Evolutionary conservation across 78 protist genomes (phyloP).

Genomic region (Thecamonas trahens): DNA sequence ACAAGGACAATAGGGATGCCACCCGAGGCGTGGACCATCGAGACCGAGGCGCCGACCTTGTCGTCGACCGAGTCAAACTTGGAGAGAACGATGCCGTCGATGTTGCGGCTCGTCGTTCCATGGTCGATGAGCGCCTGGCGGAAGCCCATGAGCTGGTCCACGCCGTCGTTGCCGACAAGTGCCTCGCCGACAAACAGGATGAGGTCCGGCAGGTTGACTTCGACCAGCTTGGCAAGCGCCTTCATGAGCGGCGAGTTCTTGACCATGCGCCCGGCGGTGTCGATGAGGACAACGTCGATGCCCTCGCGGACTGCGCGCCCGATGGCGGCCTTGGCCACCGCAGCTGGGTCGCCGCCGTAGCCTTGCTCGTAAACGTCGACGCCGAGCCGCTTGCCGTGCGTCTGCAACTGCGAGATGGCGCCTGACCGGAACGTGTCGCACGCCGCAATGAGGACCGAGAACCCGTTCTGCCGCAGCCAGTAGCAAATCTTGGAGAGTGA

Average conservation of each 20-base stretch:
- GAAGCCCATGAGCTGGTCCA: constrained; percentile 93
- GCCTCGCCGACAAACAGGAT: constrained; percentile 99
- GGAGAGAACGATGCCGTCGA: constrained; percentile 98
- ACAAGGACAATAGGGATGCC: constrained; percentile 96
- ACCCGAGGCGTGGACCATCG: constrained; percentile 92
- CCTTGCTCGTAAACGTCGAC: constrained; percentile 76
- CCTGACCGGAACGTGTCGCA: constrained; percentile 99
- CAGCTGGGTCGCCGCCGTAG: constrained; percentile 89
- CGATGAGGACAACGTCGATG: constrained; percentile 88
- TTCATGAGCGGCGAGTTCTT: constrained; percentile 95
- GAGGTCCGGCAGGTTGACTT: constrained; percentile 80
- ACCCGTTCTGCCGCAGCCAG: constrained; percentile 71
- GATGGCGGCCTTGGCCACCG: constrained; percentile 83
- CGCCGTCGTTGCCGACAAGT: constrained; percentile 98
- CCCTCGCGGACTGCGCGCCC: constrained; percentile 24
- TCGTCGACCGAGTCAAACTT: constrained; percentile 99
- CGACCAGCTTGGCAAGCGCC: constrained; percentile 78
- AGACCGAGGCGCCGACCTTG: constrained; percentile 98
- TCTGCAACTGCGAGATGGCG: constrained; percentile 94
- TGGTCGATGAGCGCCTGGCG: constrained; percentile 65
- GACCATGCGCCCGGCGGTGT: constrained; percentile 99
- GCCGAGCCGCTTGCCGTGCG: constrained; percentile 61
- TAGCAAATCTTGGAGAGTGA: constrained; percentile 77
- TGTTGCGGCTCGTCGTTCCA: constrained; percentile 35
- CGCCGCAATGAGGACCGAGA: constrained; percentile 90